Percentiles rank a stretch among this genome's conserved stretches.
Conservation (phyloP, 2,329 filamentous ascomycete species). For the Geosmithia morbida region DNA sequence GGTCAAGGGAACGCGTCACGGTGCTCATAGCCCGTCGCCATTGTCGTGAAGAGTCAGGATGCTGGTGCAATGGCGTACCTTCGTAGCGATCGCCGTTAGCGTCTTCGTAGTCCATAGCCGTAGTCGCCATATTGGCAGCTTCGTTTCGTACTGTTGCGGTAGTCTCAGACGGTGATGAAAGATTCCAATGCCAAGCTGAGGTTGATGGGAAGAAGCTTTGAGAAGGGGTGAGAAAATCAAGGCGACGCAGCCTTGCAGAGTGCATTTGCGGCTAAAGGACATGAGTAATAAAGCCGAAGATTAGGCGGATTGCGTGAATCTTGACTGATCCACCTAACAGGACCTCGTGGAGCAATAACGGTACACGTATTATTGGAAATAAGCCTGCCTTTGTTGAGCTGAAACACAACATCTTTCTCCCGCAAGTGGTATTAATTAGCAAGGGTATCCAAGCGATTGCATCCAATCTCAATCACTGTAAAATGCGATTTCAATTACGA, state of each 20-base stretch:
- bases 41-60: neutral
- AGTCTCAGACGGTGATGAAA: neutral
- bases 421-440: neutral
- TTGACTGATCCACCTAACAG: neutral
- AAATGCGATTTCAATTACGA: neutral
- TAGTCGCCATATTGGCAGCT: constrained; percentile 37
- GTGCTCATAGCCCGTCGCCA: neutral
- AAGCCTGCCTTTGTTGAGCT: neutral
- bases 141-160: neutral
- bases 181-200: neutral
- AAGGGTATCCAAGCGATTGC: neutral
- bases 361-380: neutral
- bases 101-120: constrained; percentile 57
- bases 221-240: constrained; percentile 1
- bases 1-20: neutral
- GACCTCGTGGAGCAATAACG: neutral
- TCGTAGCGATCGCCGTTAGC: constrained; percentile 54
- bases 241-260: constrained; percentile 1
- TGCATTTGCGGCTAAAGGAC: neutral
- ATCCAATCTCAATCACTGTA: neutral
- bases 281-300: neutral
- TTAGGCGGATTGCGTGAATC: neutral
- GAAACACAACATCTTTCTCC: neutral
- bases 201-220: neutral
- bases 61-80: constrained; percentile 27